phyloP scores from a whole-genome alignment of 2,329 filamentous ascomycete species.

The Botrytis galanthina region DNA sequence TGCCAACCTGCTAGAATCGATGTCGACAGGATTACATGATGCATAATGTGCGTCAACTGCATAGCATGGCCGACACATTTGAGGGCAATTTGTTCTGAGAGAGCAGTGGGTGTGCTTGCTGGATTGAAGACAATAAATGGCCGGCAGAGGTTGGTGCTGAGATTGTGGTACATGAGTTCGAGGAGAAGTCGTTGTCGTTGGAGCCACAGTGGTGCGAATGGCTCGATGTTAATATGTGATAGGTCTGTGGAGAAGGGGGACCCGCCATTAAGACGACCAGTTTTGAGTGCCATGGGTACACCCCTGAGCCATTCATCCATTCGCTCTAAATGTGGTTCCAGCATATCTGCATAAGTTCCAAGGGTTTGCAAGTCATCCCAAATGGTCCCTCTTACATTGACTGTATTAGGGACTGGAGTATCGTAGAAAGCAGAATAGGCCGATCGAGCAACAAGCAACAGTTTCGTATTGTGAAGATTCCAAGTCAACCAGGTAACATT shows the following conservation, averaged over 20 bases:
- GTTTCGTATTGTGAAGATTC: constrained; percentile 35
- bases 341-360: constrained; percentile 35
- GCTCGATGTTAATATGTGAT: constrained; percentile 38
- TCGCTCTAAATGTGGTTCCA: constrained; percentile 32
- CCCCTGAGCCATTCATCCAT: constrained; percentile 38
- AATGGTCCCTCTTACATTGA: constrained; percentile 27
- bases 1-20: constrained; percentile 42
- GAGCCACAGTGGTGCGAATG: constrained; percentile 44
- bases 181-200: constrained; percentile 45
- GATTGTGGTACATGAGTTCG: constrained; percentile 45
- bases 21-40: constrained; percentile 40
- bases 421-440: constrained; percentile 39
- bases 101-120: constrained; percentile 24
- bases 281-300: constrained; percentile 43
- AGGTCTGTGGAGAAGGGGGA: constrained; percentile 42
- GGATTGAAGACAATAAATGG: constrained; percentile 42
- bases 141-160: constrained; percentile 42
- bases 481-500: constrained; percentile 40
- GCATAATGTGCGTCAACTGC: constrained; percentile 41
- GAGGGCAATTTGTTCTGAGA: constrained; percentile 35
- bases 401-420: constrained; percentile 32
- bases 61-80: constrained; percentile 41
- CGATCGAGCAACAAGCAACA: constrained; percentile 36
- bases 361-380: constrained; percentile 37
- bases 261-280: constrained; percentile 37